These are phyloP conservation scores for Lodderomyces parapsilosis DNA, from an alignment of 1,139 yeast genomes.

Conservation along the genomic window DNA sequence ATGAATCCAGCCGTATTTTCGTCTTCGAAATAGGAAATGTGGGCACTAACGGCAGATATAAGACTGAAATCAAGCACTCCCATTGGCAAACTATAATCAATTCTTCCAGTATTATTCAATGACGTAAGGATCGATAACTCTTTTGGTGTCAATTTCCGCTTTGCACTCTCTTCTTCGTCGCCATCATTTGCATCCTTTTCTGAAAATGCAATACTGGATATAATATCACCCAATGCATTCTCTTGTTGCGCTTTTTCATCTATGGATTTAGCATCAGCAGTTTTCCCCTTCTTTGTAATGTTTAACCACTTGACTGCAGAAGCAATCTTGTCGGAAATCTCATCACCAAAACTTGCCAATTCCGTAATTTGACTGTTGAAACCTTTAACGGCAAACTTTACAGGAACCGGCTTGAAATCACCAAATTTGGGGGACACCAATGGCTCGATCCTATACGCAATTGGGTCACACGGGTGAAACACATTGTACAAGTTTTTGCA, in stretches of 20 bases:
- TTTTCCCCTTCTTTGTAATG: slow-evolving; percentile 14
- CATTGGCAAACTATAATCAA: slow-evolving; percentile 80
- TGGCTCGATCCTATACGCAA: slow-evolving; percentile 86
- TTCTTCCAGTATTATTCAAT: slow-evolving; percentile 68
- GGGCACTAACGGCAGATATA: slow-evolving; percentile 81
- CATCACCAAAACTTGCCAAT: slow-evolving; percentile 42
- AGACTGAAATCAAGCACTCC: slow-evolving; percentile 79
- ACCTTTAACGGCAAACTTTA: slow-evolving; percentile 56
- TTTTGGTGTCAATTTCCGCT: slow-evolving; percentile 21
- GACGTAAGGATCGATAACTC: slow-evolving; percentile 36
- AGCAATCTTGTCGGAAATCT: slow-evolving; percentile 42
- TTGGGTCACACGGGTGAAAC: slow-evolving; percentile 88
- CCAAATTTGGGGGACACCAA: slow-evolving; percentile 57
- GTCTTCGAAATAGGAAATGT: slow-evolving; percentile 85
- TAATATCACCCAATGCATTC: slow-evolving; percentile 46
- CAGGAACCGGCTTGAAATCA: slow-evolving; percentile 55
- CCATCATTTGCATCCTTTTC: slow-evolving; percentile 18
- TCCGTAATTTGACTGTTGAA: slow-evolving; percentile 43
- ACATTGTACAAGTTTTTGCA: slow-evolving; percentile 68
- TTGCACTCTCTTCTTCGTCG: slow-evolving; percentile 1
- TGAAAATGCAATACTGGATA: slow-evolving; percentile 31
- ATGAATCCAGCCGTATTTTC: slow-evolving; percentile 80
- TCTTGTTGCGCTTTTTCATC: slow-evolving; percentile 29
- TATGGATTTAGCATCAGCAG: slow-evolving; percentile 13
- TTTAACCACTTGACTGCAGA: slow-evolving; percentile 50